Conservation (phyloP, 1,284 basidiomycete species). For the Ceratobasidium sp. region DNA sequence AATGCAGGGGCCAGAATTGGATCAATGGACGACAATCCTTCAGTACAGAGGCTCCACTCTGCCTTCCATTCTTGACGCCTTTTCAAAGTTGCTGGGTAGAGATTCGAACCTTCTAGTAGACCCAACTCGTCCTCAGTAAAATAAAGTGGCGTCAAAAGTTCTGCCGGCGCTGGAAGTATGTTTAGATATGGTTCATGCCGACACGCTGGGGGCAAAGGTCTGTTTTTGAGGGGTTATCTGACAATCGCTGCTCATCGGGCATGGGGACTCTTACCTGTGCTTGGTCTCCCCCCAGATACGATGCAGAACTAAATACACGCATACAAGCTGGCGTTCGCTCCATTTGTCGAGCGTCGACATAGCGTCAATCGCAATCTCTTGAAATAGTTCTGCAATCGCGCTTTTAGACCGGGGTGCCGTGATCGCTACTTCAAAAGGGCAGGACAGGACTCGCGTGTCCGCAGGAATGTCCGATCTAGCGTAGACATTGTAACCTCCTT, state of each 20-base stretch:
- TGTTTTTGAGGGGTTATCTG: slow-evolving; percentile 24
- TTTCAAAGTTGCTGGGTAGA: slow-evolving; percentile 79
- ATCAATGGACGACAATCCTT: slow-evolving; percentile 59
- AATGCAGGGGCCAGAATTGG: slow-evolving; percentile 65
- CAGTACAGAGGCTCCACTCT: slow-evolving; percentile 71
- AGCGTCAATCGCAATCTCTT: neutral
- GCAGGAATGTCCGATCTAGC: slow-evolving; percentile 64
- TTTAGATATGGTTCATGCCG: slow-evolving; percentile 74
- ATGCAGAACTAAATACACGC: slow-evolving; percentile 79
- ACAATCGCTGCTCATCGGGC: slow-evolving; percentile 2
- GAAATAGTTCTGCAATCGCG: slow-evolving; percentile 51
- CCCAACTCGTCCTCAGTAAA: slow-evolving; percentile 75
- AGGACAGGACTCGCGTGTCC: slow-evolving; percentile 74
- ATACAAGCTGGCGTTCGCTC: slow-evolving; percentile 80
- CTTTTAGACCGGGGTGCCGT: slow-evolving; percentile 63
- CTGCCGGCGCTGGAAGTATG: slow-evolving; percentile 70
- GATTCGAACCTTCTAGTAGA: slow-evolving; percentile 79
- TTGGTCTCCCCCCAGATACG: slow-evolving; percentile 61
- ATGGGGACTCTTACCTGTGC: slow-evolving; percentile 53
- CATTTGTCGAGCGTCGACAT: slow-evolving; percentile 59
- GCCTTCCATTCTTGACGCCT: slow-evolving; percentile 69
- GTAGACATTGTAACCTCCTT: slow-evolving; percentile 70
- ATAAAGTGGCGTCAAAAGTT: slow-evolving; percentile 81
- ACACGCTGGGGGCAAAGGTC: slow-evolving; percentile 56
- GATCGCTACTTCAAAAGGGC: slow-evolving; percentile 80